Percentiles rank a stretch among this genome's conserved stretches.
Conservation (phyloP, 202 grass and related monocot genomes). For the Panicum hallii region DNA sequence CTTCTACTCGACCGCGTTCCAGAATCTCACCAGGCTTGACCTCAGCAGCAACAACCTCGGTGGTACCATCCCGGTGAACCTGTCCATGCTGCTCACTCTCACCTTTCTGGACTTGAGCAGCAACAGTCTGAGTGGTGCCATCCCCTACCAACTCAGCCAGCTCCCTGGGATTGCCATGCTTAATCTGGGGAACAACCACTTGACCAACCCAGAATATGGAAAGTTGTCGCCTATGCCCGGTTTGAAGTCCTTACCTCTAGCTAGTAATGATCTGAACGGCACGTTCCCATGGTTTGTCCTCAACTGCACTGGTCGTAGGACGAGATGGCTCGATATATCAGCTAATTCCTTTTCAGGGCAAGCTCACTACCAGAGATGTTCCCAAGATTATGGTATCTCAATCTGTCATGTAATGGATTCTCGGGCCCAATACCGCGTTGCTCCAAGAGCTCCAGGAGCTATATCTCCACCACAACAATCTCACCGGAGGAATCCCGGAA, state of each 20-base stretch:
- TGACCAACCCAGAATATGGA: background rate
- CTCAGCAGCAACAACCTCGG: background rate
- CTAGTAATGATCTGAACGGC: background rate
- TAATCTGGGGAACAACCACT: background rate
- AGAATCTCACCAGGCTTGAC: conserved; percentile 34
- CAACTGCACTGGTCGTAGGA: background rate
- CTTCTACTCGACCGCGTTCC: conserved; percentile 40
- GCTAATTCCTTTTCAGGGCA: background rate
- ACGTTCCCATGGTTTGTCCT: background rate
- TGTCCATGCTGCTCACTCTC: background rate
- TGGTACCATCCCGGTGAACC: background rate
- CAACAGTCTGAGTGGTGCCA: background rate
- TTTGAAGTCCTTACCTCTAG: background rate
- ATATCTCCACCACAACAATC: background rate
- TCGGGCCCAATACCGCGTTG: background rate
- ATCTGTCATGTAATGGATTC: background rate
- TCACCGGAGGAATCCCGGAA: conserved; percentile 52
- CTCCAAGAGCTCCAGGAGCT: background rate
- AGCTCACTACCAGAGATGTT: background rate
- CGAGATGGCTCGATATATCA: background rate
- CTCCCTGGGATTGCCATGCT: background rate
- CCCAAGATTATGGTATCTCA: background rate
- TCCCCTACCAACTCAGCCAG: conserved; percentile 27
- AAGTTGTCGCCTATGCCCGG: background rate
- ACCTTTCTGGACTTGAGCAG: background rate